A percentile compares a stretch with the other conserved stretches of the same genome.
Evolutionary conservation across 805 yeast genomes (phyloP).

Genomic region (Kazachstania taianensis): DNA sequence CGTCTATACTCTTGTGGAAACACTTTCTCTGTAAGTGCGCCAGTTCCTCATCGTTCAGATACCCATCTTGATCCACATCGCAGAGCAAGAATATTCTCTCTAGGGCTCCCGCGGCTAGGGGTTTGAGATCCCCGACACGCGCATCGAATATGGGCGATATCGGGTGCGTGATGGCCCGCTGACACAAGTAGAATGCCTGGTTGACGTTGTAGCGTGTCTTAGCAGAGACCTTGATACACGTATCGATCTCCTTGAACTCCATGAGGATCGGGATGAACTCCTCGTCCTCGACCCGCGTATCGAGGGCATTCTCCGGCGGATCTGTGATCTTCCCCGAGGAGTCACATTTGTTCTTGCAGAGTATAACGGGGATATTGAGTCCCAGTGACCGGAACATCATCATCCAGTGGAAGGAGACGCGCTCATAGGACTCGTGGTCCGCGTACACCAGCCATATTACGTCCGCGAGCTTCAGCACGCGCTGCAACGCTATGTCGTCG

Average conservation of each 20-base stretch:
- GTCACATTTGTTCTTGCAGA: conserved; percentile 79
- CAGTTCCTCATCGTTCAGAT: conserved; percentile 61
- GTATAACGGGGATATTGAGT: conserved; percentile 83
- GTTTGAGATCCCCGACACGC: conserved; percentile 75
- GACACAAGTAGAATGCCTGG: conserved; percentile 80
- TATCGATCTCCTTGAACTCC: conserved; percentile 90
- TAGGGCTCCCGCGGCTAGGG: conserved; percentile 64
- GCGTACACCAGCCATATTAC: conserved; percentile 92
- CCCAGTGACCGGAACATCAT: conserved; percentile 88
- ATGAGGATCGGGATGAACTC: conserved; percentile 78
- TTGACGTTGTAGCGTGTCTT: conserved; percentile 74
- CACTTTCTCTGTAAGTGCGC: conserved; percentile 61
- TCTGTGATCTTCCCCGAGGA: background rate
- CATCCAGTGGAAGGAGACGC: conserved; percentile 90
- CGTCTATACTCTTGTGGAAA: conserved; percentile 49
- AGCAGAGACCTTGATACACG: conserved; percentile 84
- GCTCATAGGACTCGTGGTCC: conserved; percentile 89
- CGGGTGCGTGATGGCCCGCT: conserved; percentile 87
- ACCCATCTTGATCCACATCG: conserved; percentile 88
- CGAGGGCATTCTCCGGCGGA: conserved; percentile 10
- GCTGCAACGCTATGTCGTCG: conserved; percentile 50
- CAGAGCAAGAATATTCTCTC: conserved; percentile 73
- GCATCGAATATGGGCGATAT: conserved; percentile 87
- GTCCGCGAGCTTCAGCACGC: conserved; percentile 73
- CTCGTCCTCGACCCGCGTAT: conserved; percentile 48